Evolutionary conservation across 2,329 filamentous ascomycete genomes (phyloP).

Genomic region (Stagonosporopsis chrysanthemi): DNA sequence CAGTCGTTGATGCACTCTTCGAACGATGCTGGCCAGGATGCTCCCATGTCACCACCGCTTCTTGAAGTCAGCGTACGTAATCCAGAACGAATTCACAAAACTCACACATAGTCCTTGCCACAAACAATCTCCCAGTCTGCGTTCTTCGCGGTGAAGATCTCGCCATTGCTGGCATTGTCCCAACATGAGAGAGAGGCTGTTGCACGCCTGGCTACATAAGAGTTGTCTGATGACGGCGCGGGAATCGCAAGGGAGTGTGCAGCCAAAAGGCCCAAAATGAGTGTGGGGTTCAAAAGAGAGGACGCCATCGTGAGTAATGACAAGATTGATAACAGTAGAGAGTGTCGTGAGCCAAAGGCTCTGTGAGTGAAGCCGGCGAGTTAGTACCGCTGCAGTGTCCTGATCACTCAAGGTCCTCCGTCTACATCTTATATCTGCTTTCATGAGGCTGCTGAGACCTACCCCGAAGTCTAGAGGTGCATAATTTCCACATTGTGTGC

Average conservation of each 20-base stretch:
- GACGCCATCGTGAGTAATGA: constrained; percentile 14
- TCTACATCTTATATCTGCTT: constrained; percentile 5
- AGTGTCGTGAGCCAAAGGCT: constrained; percentile 17
- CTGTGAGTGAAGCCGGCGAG: neutral
- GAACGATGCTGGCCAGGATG: constrained; percentile 10
- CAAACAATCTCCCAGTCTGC: constrained; percentile 14
- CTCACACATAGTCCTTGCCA: constrained; percentile 18
- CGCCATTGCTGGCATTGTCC: constrained; percentile 15
- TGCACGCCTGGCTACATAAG: constrained; percentile 13
- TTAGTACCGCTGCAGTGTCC: neutral
- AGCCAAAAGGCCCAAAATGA: constrained; percentile 16
- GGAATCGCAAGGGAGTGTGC: constrained; percentile 12
- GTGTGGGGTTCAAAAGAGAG: constrained; percentile 16
- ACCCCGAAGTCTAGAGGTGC: neutral
- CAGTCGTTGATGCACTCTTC: constrained; percentile 18
- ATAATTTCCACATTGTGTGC: constrained; percentile 15
- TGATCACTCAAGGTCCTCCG: neutral
- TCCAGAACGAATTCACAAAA: neutral
- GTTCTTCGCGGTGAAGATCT: constrained; percentile 11
- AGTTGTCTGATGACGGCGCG: constrained; percentile 9
- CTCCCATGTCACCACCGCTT: constrained; percentile 10
- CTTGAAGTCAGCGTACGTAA: neutral
- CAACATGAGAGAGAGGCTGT: constrained; percentile 15
- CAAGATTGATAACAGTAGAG: constrained; percentile 8
- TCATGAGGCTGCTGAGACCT: neutral